Percentiles rank a stretch among this genome's conserved stretches.
These are phyloP conservation scores for Colletotrichum kahawae DNA, from an alignment of 2,329 filamentous ascomycete species.

Conservation along the genomic window DNA sequence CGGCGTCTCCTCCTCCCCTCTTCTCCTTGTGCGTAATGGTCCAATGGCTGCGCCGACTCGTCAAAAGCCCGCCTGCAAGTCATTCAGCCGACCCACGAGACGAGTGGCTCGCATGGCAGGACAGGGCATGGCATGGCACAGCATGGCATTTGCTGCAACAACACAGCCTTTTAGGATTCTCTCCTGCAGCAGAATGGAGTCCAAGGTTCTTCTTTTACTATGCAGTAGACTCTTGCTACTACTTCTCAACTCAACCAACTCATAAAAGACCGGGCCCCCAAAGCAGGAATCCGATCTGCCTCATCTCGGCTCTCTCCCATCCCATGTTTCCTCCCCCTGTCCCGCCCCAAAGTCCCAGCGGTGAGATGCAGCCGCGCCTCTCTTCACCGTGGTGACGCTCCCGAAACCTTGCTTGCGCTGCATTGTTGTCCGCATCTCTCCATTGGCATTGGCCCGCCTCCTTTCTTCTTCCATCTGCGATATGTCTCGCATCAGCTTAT, in stretches of 20 bases:
- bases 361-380: slow-evolving; percentile 6
- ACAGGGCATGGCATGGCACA: not conserved
- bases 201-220: not conserved
- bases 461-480: not conserved
- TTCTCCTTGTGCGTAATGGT: not conserved
- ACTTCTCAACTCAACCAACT: not conserved
- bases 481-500: not conserved
- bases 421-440: not conserved
- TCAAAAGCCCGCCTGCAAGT: not conserved
- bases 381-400: slow-evolving; percentile 8
- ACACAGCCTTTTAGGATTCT: not conserved
- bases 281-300: slow-evolving; percentile 11
- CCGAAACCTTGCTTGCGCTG: slow-evolving; percentile 3
- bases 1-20: not conserved
- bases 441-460: not conserved
- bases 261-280: not conserved
- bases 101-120: not conserved
- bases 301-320: slow-evolving; percentile 16
- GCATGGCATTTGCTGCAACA: not conserved
- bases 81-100: not conserved
- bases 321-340: slow-evolving; percentile 1
- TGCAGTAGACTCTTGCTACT: too few species aligned
- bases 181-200: not conserved
- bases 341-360: not conserved
- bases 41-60: not conserved